Evolutionary conservation across 2,329 filamentous ascomycete species (phyloP), one percentile per base, ranked within the genome.

Genomic region (Fusarium citri): DNA sequence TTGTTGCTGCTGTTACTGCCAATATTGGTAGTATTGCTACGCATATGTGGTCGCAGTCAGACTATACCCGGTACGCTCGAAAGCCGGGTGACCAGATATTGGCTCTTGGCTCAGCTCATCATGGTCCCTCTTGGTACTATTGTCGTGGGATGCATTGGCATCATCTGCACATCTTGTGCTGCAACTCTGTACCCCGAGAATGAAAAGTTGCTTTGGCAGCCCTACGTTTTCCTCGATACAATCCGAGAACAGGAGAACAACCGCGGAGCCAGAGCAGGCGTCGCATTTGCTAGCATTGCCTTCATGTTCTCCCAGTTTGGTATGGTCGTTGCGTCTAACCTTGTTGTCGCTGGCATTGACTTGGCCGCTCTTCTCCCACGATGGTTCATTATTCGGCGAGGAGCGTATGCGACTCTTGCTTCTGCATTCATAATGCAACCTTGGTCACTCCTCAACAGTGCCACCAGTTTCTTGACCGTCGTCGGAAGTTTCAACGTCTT

Each of bases 61-160:
- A 78, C 58, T 78, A 76, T 50, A 76, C 75, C 2, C 68, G 76
- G n/a, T 78, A 74, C 57, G 74, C 76, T 15, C 73, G 76, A 20
- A 65, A 64, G 26, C 75, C 75, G 7, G 69, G 73, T 6, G 76
- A 78, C 25, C 76, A 77, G 48, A 61, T 78, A 2, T 30, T 71
- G 4, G 75, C 74, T 8, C 3, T 30, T 71, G 4, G 75, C 74
- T 8, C 76, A 56, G 22, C 30, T 56, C 2, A 16, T 56, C 12
- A 56, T 56, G 42, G 53, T 56, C 0, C 53, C 53, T 6, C 30
- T 56, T 1, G 42, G 53, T 11, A 30, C 53, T 30, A 47, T 56
- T 5, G 14, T 56, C 2, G 53, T 56, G 2, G 53, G 53, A 7
- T 56, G 43, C 7, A 48, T 56, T 5, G 54, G 54, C 5, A 56